Evolutionary conservation across 176 grass and related monocot genomes (phyloP).

Genomic region (Musa schizocarpa): DNA sequence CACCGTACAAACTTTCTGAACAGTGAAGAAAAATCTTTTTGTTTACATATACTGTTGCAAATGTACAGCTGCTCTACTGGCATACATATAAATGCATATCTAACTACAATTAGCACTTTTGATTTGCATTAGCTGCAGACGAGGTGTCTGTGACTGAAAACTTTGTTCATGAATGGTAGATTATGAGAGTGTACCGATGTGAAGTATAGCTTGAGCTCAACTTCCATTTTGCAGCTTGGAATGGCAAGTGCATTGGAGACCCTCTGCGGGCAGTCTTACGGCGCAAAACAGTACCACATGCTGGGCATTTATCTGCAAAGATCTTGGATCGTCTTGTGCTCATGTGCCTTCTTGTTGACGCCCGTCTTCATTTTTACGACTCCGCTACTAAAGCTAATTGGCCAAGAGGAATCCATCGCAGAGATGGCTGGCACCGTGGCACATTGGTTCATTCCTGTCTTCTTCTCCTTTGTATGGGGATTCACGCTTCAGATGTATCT

Average conservation of each 20-base stretch:
- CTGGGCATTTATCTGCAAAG: constrained; percentile 68
- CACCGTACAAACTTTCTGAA: no score
- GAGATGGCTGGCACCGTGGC: constrained; percentile 39
- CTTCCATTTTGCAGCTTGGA: constrained; percentile 35
- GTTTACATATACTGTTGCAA: no score
- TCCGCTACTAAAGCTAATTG: constrained; percentile 38
- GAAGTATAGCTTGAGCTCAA: neutral
- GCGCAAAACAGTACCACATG: constrained; percentile 58
- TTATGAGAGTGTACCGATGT: neutral
- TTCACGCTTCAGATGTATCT: constrained; percentile 87
- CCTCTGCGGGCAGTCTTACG: constrained; percentile 58
- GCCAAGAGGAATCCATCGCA: constrained; percentile 46
- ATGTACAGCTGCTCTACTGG: no score
- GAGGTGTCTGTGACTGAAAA: no score
- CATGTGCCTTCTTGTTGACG: constrained; percentile 16
- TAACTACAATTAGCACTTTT: no score
- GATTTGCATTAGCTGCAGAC: no score
- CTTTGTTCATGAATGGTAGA: neutral
- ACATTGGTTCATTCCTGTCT: constrained; percentile 57
- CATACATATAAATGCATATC: no score
- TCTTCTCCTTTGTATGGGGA: constrained; percentile 41
- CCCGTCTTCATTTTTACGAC: constrained; percentile 55
- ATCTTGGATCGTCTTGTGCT: constrained; percentile 55
- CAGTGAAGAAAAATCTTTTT: no score
- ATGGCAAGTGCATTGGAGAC: constrained; percentile 83